Conservation (phyloP, 148 eudicot genomes). For the Tetragonia tetragonoides region DNA sequence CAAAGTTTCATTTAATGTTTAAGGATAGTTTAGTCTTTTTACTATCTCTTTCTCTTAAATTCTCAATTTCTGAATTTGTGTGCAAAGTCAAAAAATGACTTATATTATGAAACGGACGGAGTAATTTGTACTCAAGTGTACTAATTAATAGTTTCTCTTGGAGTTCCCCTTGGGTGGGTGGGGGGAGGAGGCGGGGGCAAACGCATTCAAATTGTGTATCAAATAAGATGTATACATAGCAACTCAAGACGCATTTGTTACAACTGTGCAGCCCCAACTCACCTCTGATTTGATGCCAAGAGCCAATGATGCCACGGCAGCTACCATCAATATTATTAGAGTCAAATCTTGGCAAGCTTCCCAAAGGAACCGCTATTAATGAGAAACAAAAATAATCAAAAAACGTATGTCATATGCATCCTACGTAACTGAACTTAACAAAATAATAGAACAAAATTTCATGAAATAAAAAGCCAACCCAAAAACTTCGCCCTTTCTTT, state of each 20-base stretch:
- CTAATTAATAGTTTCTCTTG: too few species aligned
- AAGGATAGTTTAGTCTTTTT: too few species aligned
- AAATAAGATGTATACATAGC: too few species aligned
- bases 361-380: slow-evolving; percentile 69
- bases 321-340: slow-evolving; percentile 82
- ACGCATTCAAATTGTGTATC: too few species aligned
- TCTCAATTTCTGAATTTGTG: too few species aligned
- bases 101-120: too few species aligned
- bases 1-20: too few species aligned
- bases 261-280: slow-evolving; percentile 20
- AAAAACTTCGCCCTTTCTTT: slow-evolving; percentile 77
- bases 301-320: slow-evolving; percentile 89
- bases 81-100: too few species aligned
- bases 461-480: slow-evolving; percentile 37
- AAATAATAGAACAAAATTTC: not conserved
- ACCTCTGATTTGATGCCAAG: slow-evolving; percentile 97
- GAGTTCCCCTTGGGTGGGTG: too few species aligned
- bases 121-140: too few species aligned
- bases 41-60: too few species aligned
- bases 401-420: not conserved
- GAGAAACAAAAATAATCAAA: slow-evolving; percentile 1
- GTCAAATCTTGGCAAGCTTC: slow-evolving; percentile 95
- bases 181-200: too few species aligned
- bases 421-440: not conserved
- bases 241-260: not conserved